phyloP scores from a whole-genome alignment of 1,284 basidiomycete genomes.

The Leccinum subspadiceum region DNA sequence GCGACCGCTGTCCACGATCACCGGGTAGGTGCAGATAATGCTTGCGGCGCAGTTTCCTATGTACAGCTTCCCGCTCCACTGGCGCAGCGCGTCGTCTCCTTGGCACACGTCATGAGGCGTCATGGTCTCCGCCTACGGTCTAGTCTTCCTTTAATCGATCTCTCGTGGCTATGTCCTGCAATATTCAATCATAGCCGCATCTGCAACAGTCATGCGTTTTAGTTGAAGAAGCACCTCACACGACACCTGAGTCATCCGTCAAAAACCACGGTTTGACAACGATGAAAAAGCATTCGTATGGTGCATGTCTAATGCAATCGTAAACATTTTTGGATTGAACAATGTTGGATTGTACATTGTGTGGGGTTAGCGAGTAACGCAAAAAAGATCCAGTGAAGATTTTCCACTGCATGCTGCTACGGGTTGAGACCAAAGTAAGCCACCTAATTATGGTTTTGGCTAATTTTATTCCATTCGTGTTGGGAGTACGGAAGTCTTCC shows the following conservation, averaged over 20 bases:
- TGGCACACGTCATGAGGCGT: not conserved
- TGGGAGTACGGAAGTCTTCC: not conserved
- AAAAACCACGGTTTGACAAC: not conserved
- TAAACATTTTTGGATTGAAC: conserved; percentile 13
- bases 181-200: not conserved
- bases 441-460: not conserved
- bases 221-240: not conserved
- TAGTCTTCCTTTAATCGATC: not conserved
- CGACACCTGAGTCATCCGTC: not conserved
- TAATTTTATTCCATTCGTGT: not conserved
- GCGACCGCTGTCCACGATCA: not conserved
- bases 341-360: not conserved
- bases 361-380: not conserved
- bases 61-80: not conserved
- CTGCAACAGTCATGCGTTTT: not conserved
- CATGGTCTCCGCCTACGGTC: not conserved
- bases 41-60: not conserved
- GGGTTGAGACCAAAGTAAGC: not conserved
- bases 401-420: not conserved
- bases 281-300: not conserved
- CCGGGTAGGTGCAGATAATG: not conserved
- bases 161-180: not conserved
- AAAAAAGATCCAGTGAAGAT: not conserved
- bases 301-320: conserved; percentile 4
- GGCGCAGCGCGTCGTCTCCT: not conserved